A percentile compares a stretch with the other conserved stretches of the same genome.
These are phyloP conservation scores for Colletotrichum chlorophyti DNA, from an alignment of 2,329 filamentous ascomycete species.

Conservation along the genomic window DNA sequence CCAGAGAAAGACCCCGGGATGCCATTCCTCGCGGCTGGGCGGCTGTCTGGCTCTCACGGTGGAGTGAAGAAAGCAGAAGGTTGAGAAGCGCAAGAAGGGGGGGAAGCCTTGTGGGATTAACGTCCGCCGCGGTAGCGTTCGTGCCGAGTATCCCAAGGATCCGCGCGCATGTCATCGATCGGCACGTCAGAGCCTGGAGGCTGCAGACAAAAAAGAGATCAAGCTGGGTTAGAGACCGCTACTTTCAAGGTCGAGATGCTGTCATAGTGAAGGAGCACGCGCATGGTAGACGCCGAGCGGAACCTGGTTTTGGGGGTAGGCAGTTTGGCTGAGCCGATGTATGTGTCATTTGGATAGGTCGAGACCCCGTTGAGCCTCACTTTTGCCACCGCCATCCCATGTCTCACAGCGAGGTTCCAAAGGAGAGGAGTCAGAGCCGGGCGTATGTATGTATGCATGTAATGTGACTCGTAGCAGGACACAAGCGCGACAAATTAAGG, in stretches of 20 bases:
- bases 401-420: constrained; percentile 1
- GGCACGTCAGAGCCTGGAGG: neutral
- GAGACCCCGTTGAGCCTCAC: constrained; percentile 19
- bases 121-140: constrained; percentile 3
- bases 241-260: neutral
- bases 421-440: neutral
- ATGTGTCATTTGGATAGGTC: neutral
- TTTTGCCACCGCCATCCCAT: constrained; percentile 13
- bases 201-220: neutral
- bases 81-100: neutral
- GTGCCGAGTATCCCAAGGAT: constrained; percentile 2
- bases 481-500: too few species aligned
- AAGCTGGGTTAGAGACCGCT: neutral
- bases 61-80: neutral
- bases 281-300: constrained; percentile 9
- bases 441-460: too few species aligned
- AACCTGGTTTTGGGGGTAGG: neutral
- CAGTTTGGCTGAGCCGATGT: constrained; percentile 3
- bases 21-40: constrained; percentile 14
- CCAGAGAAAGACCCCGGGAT: too few species aligned
- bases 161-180: constrained; percentile 22
- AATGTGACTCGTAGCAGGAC: too few species aligned
- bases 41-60: constrained; percentile 6
- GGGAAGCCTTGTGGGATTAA: constrained; percentile 24
- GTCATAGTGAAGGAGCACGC: neutral